Percentiles rank a stretch among this genome's conserved stretches.
These are phyloP conservation scores for Melampsora larici-populina DNA, from an alignment of 1,284 basidiomycete species.

Conservation along the genomic window DNA sequence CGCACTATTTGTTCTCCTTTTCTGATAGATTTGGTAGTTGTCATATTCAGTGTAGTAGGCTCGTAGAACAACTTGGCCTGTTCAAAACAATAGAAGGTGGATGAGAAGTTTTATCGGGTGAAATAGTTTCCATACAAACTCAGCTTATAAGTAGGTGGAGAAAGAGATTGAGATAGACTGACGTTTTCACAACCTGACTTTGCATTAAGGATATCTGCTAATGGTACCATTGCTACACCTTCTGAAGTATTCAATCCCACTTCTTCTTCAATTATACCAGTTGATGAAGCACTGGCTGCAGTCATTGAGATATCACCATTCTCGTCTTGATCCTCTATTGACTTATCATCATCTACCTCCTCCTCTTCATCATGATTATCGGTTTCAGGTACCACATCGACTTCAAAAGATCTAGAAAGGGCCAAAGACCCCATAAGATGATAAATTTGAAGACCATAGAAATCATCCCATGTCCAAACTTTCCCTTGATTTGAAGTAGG, in stretches of 20 bases:
- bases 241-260: conserved; percentile 59
- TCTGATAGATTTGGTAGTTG: conserved; percentile 70
- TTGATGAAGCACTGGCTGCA: conserved; percentile 46
- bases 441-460: conserved; percentile 72
- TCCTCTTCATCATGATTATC: neutral
- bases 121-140: too few relatives aligned
- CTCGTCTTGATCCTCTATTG: conserved; percentile 50
- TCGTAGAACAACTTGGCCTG: conserved; percentile 84
- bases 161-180: conserved; percentile 48
- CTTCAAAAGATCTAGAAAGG: conserved; percentile 81
- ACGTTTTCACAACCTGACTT: conserved; percentile 82
- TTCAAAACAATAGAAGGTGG: too few relatives aligned
- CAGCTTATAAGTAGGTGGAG: neutral
- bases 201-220: conserved; percentile 90
- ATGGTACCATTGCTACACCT: conserved; percentile 87
- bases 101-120: too few relatives aligned
- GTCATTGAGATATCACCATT: conserved; percentile 33
- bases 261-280: conserved; percentile 23
- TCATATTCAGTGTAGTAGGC: conserved; percentile 70
- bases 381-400: conserved; percentile 58
- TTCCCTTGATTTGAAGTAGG: conserved; percentile 53
- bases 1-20: conserved; percentile 83
- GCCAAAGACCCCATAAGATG: conserved; percentile 92
- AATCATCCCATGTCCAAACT: conserved; percentile 46
- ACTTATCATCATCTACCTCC: conserved; percentile 56